Base-by-base conservation (phyloP, 1,139 yeast species). In the Magnusiomyces suaveolens region DNA sequence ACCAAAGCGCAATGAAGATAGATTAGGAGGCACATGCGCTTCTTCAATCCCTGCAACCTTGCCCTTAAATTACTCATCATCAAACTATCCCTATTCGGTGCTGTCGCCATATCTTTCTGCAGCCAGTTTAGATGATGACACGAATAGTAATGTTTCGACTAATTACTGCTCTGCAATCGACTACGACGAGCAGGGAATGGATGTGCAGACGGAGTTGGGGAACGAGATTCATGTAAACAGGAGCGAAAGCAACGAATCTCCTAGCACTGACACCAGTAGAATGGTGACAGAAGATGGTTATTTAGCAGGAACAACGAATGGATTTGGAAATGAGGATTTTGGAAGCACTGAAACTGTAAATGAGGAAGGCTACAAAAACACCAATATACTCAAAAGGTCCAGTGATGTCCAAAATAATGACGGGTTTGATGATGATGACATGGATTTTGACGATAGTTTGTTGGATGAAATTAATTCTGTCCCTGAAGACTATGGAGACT, bases 381-480 rank as follows among this genome's bases (percentile, higher is more conserved):
- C 36, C 12, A 29, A 8, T 29, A 29, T 29, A 8, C 36, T 29
- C 36, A 29, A 29, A 29, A 6, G n/a, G n/a, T n/a, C n/a, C n/a
- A n/a, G n/a, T n/a, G n/a, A n/a, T n/a, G n/a, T n/a, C n/a, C n/a
- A n/a, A n/a, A n/a, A n/a, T n/a, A n/a, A n/a, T n/a, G n/a, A n/a
- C n/a, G n/a, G n/a, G n/a, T n/a, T n/a, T n/a, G 51, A 43, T 12
- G 48, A 25, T 33, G 48, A 50, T 21, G 54, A 21, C 3, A 46
- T 52, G n/a, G 56, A 53, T 24, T 36, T 47, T 36, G 52, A 56
- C 32, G 59, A 56, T 20, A 50, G 51, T n/a, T 47, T 56, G 41
- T 47, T 56, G 21, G 59, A 56, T 39, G 59, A 56, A 50, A 57
- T 56, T 20, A 56, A 56, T 46, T 57, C 57, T 3, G 51, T 52